Evolutionary conservation across 768 basidiomycete species (phyloP).

Genomic region (Arthromyces matolae): DNA sequence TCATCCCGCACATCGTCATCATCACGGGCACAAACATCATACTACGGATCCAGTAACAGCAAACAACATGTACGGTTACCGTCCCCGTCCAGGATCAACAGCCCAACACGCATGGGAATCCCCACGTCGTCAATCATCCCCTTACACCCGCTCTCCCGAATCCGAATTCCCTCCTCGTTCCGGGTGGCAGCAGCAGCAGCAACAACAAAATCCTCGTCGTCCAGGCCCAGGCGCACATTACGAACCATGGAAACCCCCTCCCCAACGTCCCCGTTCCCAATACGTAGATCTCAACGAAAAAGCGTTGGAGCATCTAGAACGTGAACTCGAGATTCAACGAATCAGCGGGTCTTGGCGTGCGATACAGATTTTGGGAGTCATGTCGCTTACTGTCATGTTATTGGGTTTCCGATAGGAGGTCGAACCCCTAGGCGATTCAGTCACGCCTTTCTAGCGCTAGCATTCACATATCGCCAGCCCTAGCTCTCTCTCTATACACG

Average conservation of each 20-base stretch:
- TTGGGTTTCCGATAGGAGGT: conserved; percentile 12
- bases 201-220: conserved; percentile 1
- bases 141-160: conserved; percentile 19
- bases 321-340: conserved; percentile 18
- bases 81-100: conserved; percentile 20
- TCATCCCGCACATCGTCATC: no score
- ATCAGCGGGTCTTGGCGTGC: conserved; percentile 26
- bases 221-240: conserved; percentile 7
- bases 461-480: no score
- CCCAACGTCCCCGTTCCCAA: conserved; percentile 5
- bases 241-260: conserved; percentile 12
- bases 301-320: conserved; percentile 22
- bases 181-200: conserved; percentile 7
- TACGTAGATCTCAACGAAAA: conserved; percentile 18
- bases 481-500: not conserved
- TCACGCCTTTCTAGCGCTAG: no score
- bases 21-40: no score
- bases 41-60: conserved; percentile 23
- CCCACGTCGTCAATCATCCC: conserved; percentile 17
- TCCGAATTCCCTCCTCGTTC: conserved; percentile 10
- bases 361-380: conserved; percentile 23
- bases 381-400: conserved; percentile 20
- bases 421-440: no score
- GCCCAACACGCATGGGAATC: conserved; percentile 41
- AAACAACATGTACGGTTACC: conserved; percentile 22